Evolutionary conservation across 306 rosid species (phyloP).

Genomic region (Cucumis melo): DNA sequence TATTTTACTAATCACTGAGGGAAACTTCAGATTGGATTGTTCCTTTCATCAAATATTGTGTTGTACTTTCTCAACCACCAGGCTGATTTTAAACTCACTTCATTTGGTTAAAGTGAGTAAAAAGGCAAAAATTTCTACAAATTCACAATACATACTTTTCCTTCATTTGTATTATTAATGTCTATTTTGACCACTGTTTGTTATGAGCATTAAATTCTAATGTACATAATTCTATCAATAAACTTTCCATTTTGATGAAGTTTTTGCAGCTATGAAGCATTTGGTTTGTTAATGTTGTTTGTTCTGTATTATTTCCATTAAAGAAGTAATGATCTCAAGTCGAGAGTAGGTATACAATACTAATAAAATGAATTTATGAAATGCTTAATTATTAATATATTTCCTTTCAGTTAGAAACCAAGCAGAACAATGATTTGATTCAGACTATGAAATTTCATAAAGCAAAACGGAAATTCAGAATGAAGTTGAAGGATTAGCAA

Average conservation of each 20-base stretch:
- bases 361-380: not conserved
- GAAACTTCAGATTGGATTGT: not conserved
- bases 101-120: not conserved
- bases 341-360: not conserved
- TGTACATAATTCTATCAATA: not conserved
- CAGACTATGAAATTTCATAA: not conserved
- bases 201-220: not conserved
- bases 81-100: not conserved
- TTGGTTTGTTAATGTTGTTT: not conserved
- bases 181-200: not conserved
- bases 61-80: slow-evolving; percentile 2
- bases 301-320: not conserved
- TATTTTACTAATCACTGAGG: not conserved
- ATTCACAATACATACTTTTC: not conserved
- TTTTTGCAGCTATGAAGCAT: not conserved
- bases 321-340: not conserved
- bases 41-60: not conserved
- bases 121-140: not conserved
- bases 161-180: not conserved
- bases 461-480: not conserved
- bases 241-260: not conserved
- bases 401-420: not conserved
- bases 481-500: not conserved
- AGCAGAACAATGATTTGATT: not conserved
- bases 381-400: no score